These are phyloP conservation scores for Chloromonas sp. DNA, from an alignment of 163 green algal genomes.

Conservation along the genomic window DNA sequence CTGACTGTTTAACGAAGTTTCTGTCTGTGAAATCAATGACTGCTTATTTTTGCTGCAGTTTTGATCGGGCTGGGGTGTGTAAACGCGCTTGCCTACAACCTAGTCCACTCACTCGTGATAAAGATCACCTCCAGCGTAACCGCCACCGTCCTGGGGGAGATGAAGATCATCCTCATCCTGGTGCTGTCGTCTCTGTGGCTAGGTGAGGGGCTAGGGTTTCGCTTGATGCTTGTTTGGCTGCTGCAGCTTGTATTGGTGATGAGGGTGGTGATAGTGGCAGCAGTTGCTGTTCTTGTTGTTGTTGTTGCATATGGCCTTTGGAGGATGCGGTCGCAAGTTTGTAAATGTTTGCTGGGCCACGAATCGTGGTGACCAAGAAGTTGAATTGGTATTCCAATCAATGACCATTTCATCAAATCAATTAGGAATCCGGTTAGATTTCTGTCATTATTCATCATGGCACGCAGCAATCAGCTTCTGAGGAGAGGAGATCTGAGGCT, in stretches of 20 bases:
- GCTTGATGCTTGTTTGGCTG: not conserved
- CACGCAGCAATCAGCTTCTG: too few species aligned
- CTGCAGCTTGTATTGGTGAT: not conserved
- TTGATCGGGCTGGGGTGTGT: slow-evolving; percentile 38
- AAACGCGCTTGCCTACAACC: slow-evolving; percentile 56
- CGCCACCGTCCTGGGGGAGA: slow-evolving; percentile 68
- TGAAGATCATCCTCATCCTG: slow-evolving; percentile 65
- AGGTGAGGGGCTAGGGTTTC: slow-evolving; percentile 16
- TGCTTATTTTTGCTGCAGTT: not conserved
- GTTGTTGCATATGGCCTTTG: not conserved
- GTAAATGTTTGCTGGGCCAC: too few species aligned
- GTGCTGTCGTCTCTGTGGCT: slow-evolving; percentile 52
- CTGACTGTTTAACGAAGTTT: too few species aligned
- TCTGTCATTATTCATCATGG: too few species aligned
- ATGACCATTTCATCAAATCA: too few species aligned
- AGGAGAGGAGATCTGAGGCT: not conserved
- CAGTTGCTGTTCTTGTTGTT: not conserved
- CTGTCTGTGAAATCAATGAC: too few species aligned
- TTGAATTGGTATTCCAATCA: too few species aligned
- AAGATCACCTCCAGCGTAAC: slow-evolving; percentile 59
- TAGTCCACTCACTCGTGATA: slow-evolving; percentile 46
- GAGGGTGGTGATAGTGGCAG: not conserved
- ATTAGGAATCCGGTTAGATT: too few species aligned
- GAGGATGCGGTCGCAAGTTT: not conserved
- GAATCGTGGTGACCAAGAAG: too few species aligned